Conservation (phyloP, 2,329 filamentous ascomycete species). For the Zymoseptoria passerinii region DNA sequence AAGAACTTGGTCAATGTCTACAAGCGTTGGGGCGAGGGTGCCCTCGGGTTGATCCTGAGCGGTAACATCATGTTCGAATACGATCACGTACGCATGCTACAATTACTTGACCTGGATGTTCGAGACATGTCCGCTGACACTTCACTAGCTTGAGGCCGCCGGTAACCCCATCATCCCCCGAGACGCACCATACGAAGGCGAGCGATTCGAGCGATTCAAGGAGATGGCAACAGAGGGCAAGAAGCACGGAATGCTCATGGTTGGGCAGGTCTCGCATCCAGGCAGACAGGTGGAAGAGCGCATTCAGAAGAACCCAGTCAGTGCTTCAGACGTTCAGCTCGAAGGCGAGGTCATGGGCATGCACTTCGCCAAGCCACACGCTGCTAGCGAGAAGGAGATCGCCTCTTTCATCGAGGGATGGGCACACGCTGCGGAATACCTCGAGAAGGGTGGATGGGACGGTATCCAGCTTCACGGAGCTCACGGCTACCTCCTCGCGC, state of each 20-base stretch:
- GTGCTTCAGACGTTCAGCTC: conserved; percentile 44
- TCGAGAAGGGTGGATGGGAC: conserved; percentile 54
- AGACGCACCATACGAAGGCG: conserved; percentile 43
- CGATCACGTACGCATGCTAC: conserved; percentile 34
- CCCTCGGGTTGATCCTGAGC: conserved; percentile 49
- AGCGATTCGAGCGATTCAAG: conserved; percentile 53
- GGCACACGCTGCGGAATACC: conserved; percentile 52
- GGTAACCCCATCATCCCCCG: conserved; percentile 54
- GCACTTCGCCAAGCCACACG: conserved; percentile 47
- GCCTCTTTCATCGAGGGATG: conserved; percentile 51
- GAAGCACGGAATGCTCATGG: conserved; percentile 49
- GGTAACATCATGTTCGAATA: conserved; percentile 59
- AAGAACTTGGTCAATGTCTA: conserved; percentile 51
- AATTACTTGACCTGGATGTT: neutral
- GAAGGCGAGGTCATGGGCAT: conserved; percentile 38
- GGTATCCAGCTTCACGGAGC: conserved; percentile 42
- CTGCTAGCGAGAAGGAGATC: conserved; percentile 49
- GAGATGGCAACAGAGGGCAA: conserved; percentile 48
- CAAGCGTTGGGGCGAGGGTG: conserved; percentile 52
- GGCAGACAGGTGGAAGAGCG: conserved; percentile 46
- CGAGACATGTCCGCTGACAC: neutral
- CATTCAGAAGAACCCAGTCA: conserved; percentile 45
- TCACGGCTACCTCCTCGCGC: conserved; percentile 38
- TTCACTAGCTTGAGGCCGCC: conserved; percentile 38
- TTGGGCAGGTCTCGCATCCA: conserved; percentile 56